Conservation (phyloP, 1,139 yeast genomes). For the Blastobotrys aristatus region DNA sequence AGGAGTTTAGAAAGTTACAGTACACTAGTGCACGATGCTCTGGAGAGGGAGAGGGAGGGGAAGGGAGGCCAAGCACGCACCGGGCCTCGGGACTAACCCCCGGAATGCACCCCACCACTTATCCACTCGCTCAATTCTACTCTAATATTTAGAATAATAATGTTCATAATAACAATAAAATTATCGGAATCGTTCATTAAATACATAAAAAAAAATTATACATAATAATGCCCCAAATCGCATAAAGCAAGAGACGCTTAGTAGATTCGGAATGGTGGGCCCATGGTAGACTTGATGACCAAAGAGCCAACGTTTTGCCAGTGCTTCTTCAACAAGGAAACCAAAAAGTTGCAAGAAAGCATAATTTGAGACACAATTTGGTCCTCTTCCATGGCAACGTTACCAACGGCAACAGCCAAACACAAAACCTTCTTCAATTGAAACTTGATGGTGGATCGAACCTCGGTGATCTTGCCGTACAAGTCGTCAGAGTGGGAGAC, state of each 20-base stretch:
- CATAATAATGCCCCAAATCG: too few species aligned
- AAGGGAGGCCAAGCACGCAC: too few species aligned
- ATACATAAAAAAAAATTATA: slow-evolving; percentile 4
- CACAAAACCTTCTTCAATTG: slow-evolving; percentile 92
- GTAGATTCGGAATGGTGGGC: slow-evolving; percentile 99
- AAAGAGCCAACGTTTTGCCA: slow-evolving; percentile 99
- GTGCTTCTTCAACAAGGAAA: slow-evolving; percentile 99
- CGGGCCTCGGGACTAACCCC: too few species aligned
- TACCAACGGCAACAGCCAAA: slow-evolving; percentile 94
- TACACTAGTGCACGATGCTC: too few species aligned
- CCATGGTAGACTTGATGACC: slow-evolving; percentile 99
- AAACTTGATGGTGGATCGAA: slow-evolving; percentile 99
- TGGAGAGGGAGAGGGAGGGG: too few species aligned
- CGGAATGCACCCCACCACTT: too few species aligned
- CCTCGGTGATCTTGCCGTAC: slow-evolving; percentile 93
- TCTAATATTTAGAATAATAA: too few species aligned
- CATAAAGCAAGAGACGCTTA: slow-evolving; percentile 40
- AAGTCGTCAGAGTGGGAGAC: slow-evolving; percentile 99
- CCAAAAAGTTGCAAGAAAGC: slow-evolving; percentile 99
- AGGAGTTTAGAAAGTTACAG: too few species aligned
- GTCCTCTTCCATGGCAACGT: slow-evolving; percentile 99
- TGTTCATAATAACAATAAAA: too few species aligned
- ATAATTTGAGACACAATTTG: slow-evolving; percentile 95
- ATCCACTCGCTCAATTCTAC: too few species aligned
- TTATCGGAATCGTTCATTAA: too few species aligned